These are phyloP conservation scores for Perkinsus olseni DNA, from an alignment of 169 alveolate genomes.

Conservation along the genomic window DNA sequence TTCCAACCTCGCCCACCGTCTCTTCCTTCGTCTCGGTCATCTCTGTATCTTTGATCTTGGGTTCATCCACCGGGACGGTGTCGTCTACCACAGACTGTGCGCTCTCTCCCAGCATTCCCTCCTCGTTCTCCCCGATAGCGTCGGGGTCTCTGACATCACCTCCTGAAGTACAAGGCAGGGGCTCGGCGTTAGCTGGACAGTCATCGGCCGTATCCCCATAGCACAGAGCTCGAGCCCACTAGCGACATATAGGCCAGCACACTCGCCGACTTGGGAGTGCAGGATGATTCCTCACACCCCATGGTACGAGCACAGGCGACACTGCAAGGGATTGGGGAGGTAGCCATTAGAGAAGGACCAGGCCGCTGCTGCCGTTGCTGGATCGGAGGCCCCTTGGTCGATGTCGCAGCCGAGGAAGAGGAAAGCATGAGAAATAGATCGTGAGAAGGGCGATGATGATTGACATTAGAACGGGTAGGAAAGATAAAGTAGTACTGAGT, in stretches of 20 bases:
- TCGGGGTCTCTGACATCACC: too few species aligned
- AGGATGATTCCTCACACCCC: background rate
- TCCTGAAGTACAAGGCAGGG: too few species aligned
- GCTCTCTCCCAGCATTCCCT: too few species aligned
- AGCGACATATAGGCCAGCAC: background rate
- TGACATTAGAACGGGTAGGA: too few species aligned
- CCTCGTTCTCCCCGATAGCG: too few species aligned
- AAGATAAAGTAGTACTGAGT: too few species aligned
- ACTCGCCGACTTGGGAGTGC: background rate
- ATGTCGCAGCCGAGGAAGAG: background rate
- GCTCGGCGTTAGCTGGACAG: background rate
- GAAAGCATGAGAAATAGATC: background rate
- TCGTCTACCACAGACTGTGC: too few species aligned
- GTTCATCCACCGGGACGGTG: too few species aligned
- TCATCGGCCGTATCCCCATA: background rate
- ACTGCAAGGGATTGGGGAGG: background rate
- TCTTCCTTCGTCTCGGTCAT: too few species aligned
- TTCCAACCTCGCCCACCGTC: too few species aligned
- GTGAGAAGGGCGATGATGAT: background rate
- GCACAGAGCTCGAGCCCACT: background rate
- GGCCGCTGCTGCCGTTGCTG: background rate
- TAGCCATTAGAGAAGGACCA: background rate
- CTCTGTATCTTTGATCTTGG: too few species aligned
- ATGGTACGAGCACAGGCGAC: background rate
- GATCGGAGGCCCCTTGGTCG: background rate